Base-by-base conservation (phyloP, 306 rosid species). In the Medicago ruthenica region DNA sequence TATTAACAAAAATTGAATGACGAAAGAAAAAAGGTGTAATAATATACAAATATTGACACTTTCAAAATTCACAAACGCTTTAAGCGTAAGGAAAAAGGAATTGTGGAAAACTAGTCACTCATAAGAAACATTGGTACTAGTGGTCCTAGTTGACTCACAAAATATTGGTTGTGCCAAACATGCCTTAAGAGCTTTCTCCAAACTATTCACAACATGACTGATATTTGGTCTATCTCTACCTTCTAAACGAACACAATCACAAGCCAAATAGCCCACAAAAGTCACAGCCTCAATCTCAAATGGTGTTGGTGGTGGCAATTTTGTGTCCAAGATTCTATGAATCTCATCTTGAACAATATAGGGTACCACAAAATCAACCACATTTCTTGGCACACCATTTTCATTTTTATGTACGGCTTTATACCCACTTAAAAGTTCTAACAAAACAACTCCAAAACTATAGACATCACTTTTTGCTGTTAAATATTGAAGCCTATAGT, bases 401-500 rank as follows among this genome's bases (percentile, higher is more conserved):
- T 87, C 95, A 17, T 89, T 92, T 51, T 76, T 84, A 15, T 92
- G 98, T 4, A 95, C 90, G 1, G 97, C 97, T 20, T 67, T 90
- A 21, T 68, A 75, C 4, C 97, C 97, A 0, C 91, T 84, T 7
- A 95, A 68, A 44, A 95, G 39, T 74, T 95, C 98, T 0, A 95
- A 74, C 66, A 95, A 47, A 11, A 95, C 88, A 0, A 95, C 94
- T 0, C 98, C 97, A 5, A 95, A 95, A 41, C 98, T 95, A 45
- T 92, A 95, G 16, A 95, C 98, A 12, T 95, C 97, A 12, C 93
- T 95, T 76, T 95, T 95, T 0, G 91, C 61, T 0, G 97, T 95
- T 16, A 95, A 27, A 13, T 80, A 86, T 4, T 89, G 97, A 55
- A 92, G 93, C 22, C 96, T 78, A 1, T 90, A 95, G 73, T 95